Evolutionary conservation across 305 asterid genomes (phyloP).

Genomic region (Rubia tinctorum): DNA sequence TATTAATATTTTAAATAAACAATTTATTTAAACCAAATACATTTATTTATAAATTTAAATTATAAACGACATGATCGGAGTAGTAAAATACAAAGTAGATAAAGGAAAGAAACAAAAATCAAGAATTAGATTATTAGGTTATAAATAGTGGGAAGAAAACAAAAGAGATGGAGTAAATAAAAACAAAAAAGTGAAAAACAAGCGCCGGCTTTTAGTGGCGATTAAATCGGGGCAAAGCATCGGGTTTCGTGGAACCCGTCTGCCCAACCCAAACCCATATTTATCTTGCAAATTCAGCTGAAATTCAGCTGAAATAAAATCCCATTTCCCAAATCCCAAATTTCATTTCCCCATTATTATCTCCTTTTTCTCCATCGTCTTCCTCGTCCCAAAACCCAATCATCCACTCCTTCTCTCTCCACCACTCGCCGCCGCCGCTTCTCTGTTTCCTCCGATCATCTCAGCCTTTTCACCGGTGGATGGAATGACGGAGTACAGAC

Average conservation of each 20-base stretch:
- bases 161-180: too few species aligned
- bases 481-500: slow-evolving; percentile 47
- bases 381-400: too few species aligned
- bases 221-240: slow-evolving; percentile 31
- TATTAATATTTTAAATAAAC: too few species aligned
- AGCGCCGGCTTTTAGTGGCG: slow-evolving; percentile 26
- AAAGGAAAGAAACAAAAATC: too few species aligned
- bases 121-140: too few species aligned
- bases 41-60: too few species aligned
- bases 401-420: slow-evolving; percentile 8
- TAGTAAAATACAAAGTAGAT: too few species aligned
- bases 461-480: slow-evolving; percentile 6
- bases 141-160: not conserved
- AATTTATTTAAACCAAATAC: too few species aligned
- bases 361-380: not conserved
- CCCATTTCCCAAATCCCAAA: slow-evolving; percentile 31
- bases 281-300: slow-evolving; percentile 28
- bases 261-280: not conserved
- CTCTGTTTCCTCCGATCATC: not conserved
- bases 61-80: too few species aligned
- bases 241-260: slow-evolving; percentile 44
- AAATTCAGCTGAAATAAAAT: slow-evolving; percentile 51
- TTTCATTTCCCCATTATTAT: slow-evolving; percentile 6
- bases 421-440: slow-evolving; percentile 24
- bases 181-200: too few species aligned